phyloP scores from a whole-genome alignment of 2,329 filamentous ascomycete genomes.

The Cordyceps pruinosa region DNA sequence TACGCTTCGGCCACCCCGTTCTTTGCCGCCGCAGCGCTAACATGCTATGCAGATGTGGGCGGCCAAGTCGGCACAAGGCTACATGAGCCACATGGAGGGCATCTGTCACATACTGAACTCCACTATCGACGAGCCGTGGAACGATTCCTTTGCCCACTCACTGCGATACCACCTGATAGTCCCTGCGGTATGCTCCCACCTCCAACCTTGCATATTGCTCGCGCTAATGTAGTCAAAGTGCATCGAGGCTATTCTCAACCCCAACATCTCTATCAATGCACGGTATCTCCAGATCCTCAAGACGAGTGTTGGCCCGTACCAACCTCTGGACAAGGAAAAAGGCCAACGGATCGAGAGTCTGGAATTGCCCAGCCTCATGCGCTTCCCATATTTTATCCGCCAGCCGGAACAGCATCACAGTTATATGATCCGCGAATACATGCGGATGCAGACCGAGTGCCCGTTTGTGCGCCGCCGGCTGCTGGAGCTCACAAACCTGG shows the following conservation, averaged over 20 bases:
- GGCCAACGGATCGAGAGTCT: constrained; percentile 12
- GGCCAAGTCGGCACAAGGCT: constrained; percentile 19
- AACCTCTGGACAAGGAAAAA: constrained; percentile 6
- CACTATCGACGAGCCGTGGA: constrained; percentile 19
- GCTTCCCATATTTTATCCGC: constrained; percentile 2
- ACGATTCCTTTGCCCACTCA: constrained; percentile 22
- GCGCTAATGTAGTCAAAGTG: constrained; percentile 1
- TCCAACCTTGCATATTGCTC: not conserved
- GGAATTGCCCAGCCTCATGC: constrained; percentile 10
- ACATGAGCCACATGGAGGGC: constrained; percentile 25
- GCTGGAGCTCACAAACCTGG: constrained; percentile 3
- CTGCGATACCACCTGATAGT: constrained; percentile 26
- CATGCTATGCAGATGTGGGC: constrained; percentile 24
- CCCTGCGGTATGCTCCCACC: constrained; percentile 23
- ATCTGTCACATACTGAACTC: constrained; percentile 26
- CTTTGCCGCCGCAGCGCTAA: not conserved
- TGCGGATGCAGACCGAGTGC: constrained; percentile 5
- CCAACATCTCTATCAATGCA: constrained; percentile 7
- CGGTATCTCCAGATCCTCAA: constrained; percentile 1
- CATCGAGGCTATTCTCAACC: constrained; percentile 10
- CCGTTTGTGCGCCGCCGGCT: constrained; percentile 11
- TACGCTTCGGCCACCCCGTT: not conserved
- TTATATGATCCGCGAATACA: constrained; percentile 1
- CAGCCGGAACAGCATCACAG: constrained; percentile 3
- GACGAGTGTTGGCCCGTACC: not conserved